Base-by-base conservation (phyloP, 2,329 filamentous ascomycete species). In the Alternaria sp. region DNA sequence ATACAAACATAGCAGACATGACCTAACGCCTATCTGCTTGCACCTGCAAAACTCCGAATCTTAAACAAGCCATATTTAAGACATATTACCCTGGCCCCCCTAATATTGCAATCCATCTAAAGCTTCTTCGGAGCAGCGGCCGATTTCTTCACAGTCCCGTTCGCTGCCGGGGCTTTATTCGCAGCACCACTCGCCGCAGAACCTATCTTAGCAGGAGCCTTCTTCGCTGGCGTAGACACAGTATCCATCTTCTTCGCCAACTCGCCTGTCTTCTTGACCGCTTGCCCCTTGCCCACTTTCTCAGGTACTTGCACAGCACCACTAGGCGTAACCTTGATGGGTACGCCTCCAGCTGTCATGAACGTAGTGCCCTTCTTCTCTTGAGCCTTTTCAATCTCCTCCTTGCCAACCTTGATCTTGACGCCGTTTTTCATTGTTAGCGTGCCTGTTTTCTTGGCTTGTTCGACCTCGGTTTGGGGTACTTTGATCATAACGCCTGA, bases 401-500 rank as follows among this genome's bases (percentile, higher is more conserved):
- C 64, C 33, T 74, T 73, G 8, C 64, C 70, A 1, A 77, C 52
- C n/a, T 69, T 72, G 46, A 77, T 68, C 10, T 60, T 61, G 7
- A 74, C 59, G 0, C 75, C 75, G 21, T 69, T 72, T 8, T 69
- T 68, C 29, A 72, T 71, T 5, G 68, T 70, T 9, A 76, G 58
- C 0, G 68, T 75, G 8, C 69, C 68, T 2, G 70, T 70, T 41
- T 71, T 71, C 56, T 74, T 76, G 2, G 68, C 72, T n/a, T 73
- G 62, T 49, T 74, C 67, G 3, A 75, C 68, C 14, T 72, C 51
- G 2, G 68, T 33, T 17, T 69, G 69, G 1, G 75, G 72, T 8
- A 77, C 62, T 49, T 76, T 76, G 65, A 76, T 75, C 7, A 61
- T 70, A 6, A 77, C 68, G 1, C 74, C 73, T 4, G 73, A 74